Evolutionary conservation across 768 basidiomycete genomes (phyloP).

Genomic region (Strobilomyces dryophilus): DNA sequence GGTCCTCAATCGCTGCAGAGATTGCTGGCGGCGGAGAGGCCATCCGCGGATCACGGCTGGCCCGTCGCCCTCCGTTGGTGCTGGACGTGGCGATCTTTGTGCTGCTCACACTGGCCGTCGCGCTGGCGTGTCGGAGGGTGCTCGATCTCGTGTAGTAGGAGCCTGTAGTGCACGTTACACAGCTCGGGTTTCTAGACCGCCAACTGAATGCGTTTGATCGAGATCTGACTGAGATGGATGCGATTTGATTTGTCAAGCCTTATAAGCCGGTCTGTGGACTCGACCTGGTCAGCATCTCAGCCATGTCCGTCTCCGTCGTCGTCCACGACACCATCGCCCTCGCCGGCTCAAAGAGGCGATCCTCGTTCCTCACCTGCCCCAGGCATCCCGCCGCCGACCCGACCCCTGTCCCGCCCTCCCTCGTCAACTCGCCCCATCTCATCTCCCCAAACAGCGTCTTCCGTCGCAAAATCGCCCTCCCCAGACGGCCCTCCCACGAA

Average conservation of each 20-base stretch:
- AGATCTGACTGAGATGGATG: constrained; percentile 10
- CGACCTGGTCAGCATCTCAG: constrained; percentile 9
- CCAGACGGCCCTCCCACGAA: constrained; percentile 41
- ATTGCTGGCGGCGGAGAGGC: constrained; percentile 8
- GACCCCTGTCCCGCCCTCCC: constrained; percentile 56
- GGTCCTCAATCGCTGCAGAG: constrained; percentile 7
- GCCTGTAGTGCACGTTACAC: constrained; percentile 19
- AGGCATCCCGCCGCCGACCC: constrained; percentile 26
- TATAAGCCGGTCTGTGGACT: constrained; percentile 10
- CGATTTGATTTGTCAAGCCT: constrained; percentile 23
- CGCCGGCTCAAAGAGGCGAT: constrained; percentile 13
- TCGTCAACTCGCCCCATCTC: constrained; percentile 52
- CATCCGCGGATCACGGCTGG: constrained; percentile 16
- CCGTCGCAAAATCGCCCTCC: constrained; percentile 31
- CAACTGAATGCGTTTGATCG: constrained; percentile 23
- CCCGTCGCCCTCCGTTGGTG: constrained; percentile 46
- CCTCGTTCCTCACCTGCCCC: constrained; percentile 13
- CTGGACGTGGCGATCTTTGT: constrained; percentile 75
- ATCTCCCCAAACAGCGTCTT: constrained; percentile 49
- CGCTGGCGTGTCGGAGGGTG: constrained; percentile 58
- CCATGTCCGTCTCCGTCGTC: constrained; percentile 15
- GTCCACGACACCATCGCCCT: constrained; percentile 12
- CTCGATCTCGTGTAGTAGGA: neutral
- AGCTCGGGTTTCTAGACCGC: constrained; percentile 21
- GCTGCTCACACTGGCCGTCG: constrained; percentile 62